Evolutionary conservation across 2,329 filamentous ascomycete species (phyloP), one percentile per base, ranked within the genome.

Genomic region (Cordyceps farinosa): DNA sequence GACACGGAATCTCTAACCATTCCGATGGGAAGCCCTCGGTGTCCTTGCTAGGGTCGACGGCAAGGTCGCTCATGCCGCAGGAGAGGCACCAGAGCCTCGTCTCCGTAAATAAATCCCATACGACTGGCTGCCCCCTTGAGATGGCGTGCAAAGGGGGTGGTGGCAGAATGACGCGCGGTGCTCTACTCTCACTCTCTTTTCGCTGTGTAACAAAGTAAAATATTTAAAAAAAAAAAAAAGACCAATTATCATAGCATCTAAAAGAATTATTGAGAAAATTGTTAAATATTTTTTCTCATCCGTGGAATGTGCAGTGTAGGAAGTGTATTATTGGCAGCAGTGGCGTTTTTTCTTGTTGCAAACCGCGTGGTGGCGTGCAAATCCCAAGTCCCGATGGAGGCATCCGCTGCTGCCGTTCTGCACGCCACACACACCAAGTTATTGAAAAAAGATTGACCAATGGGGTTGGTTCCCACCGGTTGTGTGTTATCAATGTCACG

Each of bases 1-100:
- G 76, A 77, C 5, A 77, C 64, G 4, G 75, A 69, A 61, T 78
- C 73, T 8, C 77, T 70, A 1, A 78, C 77, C 72, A 78, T 75
- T 29, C 75, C 77, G 32, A 22, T 22, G 78, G 73, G 50, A 79
- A 78, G 0, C 75, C 74, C 0, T 70, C 65, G 2, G 65, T 32
- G 76, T 72, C 5, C 68, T 34, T 2, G 63, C 64, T 0, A 36
- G 27, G 45, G 47, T 59, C 71, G 69, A 22, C 22, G 22, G 22
- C 22, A 22, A 22, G 22, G n/a, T 77, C 69, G 1, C 67, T 72
- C 3, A 78, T 70, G 0, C 74, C 75, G 1, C 22, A 22, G 22
- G 67, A 59, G 0, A 69, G 70, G 48, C 74, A 75, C 73, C 76
- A 79, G 1, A 78, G 58, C 7, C 69, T 71, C 29, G 61, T 76